Base-by-base conservation (phyloP, 1,284 basidiomycete species). In the Serendipita sp. region DNA sequence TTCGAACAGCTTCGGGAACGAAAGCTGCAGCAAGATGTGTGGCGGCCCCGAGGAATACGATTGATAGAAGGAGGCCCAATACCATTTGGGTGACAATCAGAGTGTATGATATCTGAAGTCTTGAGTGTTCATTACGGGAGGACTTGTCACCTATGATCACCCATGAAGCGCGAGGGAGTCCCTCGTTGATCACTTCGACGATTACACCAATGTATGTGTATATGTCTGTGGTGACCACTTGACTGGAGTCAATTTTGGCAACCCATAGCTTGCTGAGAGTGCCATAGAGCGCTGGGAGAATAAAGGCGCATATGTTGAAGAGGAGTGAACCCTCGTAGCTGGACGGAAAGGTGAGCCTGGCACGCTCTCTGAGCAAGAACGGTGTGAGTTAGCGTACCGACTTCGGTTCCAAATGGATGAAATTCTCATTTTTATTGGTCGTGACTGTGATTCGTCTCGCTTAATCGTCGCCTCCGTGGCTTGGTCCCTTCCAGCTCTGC, bases 211-310 rank as follows among this genome's bases (percentile, higher is more conserved):
- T 64, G 61, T 68, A 66, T n/a, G 65, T 67, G 58, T 68, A 69
- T 0, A 66, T 53, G 47, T 69, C 67, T 26, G 67, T 67, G 1
- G 67, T 69, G 45, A 63, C 66, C 3, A 69, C 67, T 8, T 64
- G 43, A 22, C 53, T 61, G 10, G 61, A 55, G 61, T 69, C 68
- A 43, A 69, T 62, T 10, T 67, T 63, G 32, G 68, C 64, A 4
- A 69, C 64, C 68, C 68, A 69, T 17, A 69, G 61, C 47, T 69
- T 69, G 60, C 60, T 60, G 22, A 69, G 67, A n/a, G 68, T 69
- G 32, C 47, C 62, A 47, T 69, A 69, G 58, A 69, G 58, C 2
- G 68, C 67, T 13, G 67, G 68, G 32, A 69, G 63, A 6, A 62
- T 32, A 45, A 68, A 69, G 13, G 67, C 60, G 3, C 58, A 22